These are phyloP conservation scores for Kluyveromyces dobzhanskii DNA, from an alignment of 805 yeast genomes.

Conservation along the genomic window DNA sequence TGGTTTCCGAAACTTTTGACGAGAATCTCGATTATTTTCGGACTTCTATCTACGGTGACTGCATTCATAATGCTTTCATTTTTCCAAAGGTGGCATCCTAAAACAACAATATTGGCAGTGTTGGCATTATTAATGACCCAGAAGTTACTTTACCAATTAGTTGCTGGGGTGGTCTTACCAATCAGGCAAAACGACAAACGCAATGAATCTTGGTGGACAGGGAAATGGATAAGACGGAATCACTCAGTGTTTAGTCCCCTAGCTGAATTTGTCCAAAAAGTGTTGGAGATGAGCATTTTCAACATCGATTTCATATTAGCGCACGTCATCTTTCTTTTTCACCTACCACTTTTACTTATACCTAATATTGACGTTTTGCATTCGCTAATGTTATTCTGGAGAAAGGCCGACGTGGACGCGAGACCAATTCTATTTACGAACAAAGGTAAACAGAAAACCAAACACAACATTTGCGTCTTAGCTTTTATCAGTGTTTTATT, in stretches of 20 bases:
- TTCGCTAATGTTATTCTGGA: slow-evolving; percentile 52
- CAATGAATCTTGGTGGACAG: slow-evolving; percentile 66
- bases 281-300: slow-evolving; percentile 48
- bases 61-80: slow-evolving; percentile 40
- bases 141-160: slow-evolving; percentile 38
- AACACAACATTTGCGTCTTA: slow-evolving; percentile 29
- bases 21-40: slow-evolving; percentile 12
- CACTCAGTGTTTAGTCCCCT: slow-evolving; percentile 45
- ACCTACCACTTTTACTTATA: slow-evolving; percentile 44
- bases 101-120: slow-evolving; percentile 47
- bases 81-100: slow-evolving; percentile 35
- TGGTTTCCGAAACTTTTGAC: not conserved
- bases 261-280: slow-evolving; percentile 50
- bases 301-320: slow-evolving; percentile 46
- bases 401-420: slow-evolving; percentile 42
- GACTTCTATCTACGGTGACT: slow-evolving; percentile 42
- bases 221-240: slow-evolving; percentile 55
- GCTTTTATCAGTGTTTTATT: slow-evolving; percentile 15
- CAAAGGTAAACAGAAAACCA: slow-evolving; percentile 31
- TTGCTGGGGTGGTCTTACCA: slow-evolving; percentile 39
- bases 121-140: slow-evolving; percentile 42
- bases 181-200: slow-evolving; percentile 48
- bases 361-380: slow-evolving; percentile 56
- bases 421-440: slow-evolving; percentile 38
- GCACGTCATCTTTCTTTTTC: slow-evolving; percentile 43